Conservation (phyloP, 352 stramenopile species). For the Phytopythium aichiense region DNA sequence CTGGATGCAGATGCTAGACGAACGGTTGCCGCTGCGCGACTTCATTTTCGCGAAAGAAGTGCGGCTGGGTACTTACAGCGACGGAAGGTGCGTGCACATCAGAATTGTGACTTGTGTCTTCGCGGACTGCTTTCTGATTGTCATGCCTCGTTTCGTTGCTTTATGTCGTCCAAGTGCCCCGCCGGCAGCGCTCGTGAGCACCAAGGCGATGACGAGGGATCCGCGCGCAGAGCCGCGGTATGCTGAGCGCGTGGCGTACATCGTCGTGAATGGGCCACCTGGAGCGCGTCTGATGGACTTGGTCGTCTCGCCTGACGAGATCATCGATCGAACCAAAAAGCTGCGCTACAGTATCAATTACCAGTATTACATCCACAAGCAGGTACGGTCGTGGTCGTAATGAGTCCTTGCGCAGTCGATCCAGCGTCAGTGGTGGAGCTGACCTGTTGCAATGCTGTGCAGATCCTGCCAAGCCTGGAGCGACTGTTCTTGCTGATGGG, state of each 20-base stretch:
- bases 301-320: constrained; percentile 81
- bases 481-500: constrained; percentile 78
- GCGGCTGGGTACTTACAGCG: constrained; percentile 76
- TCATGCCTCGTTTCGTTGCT: constrained; percentile 4
- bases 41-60: constrained; percentile 88
- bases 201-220: constrained; percentile 78
- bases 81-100: constrained; percentile 25
- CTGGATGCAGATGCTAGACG: constrained; percentile 67
- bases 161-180: constrained; percentile 31
- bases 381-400: constrained; percentile 27
- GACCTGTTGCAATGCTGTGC: neutral
- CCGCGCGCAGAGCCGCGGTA: constrained; percentile 72
- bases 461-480: constrained; percentile 85
- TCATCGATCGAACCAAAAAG: constrained; percentile 31
- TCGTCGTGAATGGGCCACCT: constrained; percentile 88
- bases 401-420: neutral
- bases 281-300: constrained; percentile 88
- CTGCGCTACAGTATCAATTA: constrained; percentile 75
- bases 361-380: constrained; percentile 93
- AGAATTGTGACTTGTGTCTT: neutral
- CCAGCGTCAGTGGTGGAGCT: neutral
- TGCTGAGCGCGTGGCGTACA: constrained; percentile 86
- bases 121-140: neutral
- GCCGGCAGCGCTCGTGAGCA: constrained; percentile 72
- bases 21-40: constrained; percentile 57